phyloP scores from a whole-genome alignment of 2,329 filamentous ascomycete species.

The Penicillium olsonii region DNA sequence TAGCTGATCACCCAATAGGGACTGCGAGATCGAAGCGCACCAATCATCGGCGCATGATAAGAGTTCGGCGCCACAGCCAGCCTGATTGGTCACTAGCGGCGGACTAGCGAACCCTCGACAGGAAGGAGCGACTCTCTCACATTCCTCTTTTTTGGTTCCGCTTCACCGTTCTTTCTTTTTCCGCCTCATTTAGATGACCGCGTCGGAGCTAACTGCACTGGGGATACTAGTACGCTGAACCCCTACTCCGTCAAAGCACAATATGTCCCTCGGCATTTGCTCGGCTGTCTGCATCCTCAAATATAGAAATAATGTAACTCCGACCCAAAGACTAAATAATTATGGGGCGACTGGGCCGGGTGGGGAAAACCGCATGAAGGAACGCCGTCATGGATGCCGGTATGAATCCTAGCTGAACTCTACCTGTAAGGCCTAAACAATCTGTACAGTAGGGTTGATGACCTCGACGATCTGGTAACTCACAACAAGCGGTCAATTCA shows the following conservation, averaged over 20 bases:
- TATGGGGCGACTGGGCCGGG: not conserved
- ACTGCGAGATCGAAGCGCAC: not conserved
- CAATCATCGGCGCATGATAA: slow-evolving; percentile 21
- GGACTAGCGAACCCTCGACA: slow-evolving; percentile 13
- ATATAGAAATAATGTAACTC: not conserved
- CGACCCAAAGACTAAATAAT: not conserved
- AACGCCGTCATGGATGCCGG: not conserved
- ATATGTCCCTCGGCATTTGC: not conserved
- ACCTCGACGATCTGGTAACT: not conserved
- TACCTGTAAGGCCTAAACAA: not conserved
- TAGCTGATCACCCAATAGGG: not conserved
- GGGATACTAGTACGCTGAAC: too few relatives aligned
- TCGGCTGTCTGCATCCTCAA: not conserved
- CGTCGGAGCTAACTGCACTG: not conserved
- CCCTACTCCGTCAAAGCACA: too few relatives aligned
- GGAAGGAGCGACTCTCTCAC: slow-evolving; percentile 2
- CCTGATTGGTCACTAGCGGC: slow-evolving; percentile 13
- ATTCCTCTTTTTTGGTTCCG: not conserved
- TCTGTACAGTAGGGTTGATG: too few relatives aligned
- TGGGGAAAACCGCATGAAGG: not conserved
- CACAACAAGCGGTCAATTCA: not conserved
- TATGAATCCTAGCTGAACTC: not conserved
- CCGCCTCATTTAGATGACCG: not conserved
- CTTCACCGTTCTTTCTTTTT: not conserved
- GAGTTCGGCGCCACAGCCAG: slow-evolving; percentile 16